Evolutionary conservation across 805 yeast genomes (phyloP), one percentile per base, ranked within the genome.

Genomic region (Saccharomycopsis lassenensis): DNA sequence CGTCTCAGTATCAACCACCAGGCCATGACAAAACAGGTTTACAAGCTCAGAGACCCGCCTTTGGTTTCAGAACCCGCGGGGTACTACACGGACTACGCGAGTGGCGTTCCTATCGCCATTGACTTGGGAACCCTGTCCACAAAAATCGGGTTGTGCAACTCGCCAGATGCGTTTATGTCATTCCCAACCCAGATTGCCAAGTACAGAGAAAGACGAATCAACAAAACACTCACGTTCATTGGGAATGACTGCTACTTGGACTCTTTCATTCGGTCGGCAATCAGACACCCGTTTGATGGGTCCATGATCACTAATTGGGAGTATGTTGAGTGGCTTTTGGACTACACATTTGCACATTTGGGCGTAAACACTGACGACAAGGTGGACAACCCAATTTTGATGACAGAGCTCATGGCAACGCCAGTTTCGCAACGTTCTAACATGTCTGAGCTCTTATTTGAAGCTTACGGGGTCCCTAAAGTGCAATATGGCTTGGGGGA

Each of bases 291-390:
- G 0, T 89, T 71, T 52, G 98, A 91, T 55, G 95, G 94, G 0
- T 71, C 83, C 4, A 61, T 85, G 47, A 63, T 91, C 24, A 77
- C 93, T 18, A 93, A 87, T 54, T 93, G 97, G 97, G 97, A 91
- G 39, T 71, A 77, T 40, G 69, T 79, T 2, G 98, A 91, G 53
- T 70, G 67, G 40, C 70, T 89, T 35, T 53, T 91, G 33, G 97
- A 89, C 56, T 91, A 86, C 52, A 64, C 86, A 0, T 79, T 91
- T 52, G 69, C 74, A 42, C 93, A 84, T 54, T 51, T 89, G 32
- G 80, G 89, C 3, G 91, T 85, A 2, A 50, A 49, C 5, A 41
- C 56, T 1, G 46, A 57, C 2, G 71, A 72, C 1, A 52, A 63
- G 2, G 73, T 87, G 3, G 71, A 77, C 31, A 85, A 82, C 48